Evolutionary conservation across 305 asterid species (phyloP), one percentile per base, ranked within the genome.

Genomic region (Euphrasia arctica): DNA sequence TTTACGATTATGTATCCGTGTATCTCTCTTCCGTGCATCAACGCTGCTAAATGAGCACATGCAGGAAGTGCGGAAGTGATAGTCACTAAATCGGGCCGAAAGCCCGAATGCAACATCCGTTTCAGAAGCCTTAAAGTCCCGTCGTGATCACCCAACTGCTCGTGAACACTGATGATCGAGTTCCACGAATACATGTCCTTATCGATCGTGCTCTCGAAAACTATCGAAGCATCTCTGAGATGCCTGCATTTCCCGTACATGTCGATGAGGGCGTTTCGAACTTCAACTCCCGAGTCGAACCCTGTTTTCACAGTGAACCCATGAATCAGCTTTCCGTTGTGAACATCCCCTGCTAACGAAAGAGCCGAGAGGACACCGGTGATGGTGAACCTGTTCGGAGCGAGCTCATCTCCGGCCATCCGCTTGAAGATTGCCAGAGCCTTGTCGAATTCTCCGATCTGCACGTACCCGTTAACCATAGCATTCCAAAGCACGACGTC

Each of bases 101-200:
- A 70, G 56, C 83, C 79, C 54, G 76, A 74, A 32, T 32, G 36
- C 49, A 83, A 28, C 98, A 91, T 91, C 76, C 57, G 64, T 63
- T 70, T 79, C 69, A 91, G 74, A 50, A 85, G 73, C 67, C 66
- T 71, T 73, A 89, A 62, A 39, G 95, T 75, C 31, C 85, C 82
- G n/a, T 83, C 89, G 45, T 89, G 83, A 70, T 86, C 88, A 39
- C 95, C 88, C 28, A 83, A 89, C 70, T 87, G 96, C 63, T 78
- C 87, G 49, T 79, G 86, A 73, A 89, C 92, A 67, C 83, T 81
- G 55, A 86, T 74, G 29, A 83, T 82, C 13, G 96, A 89, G 76
- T 89, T 91, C 96, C 98, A 91, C 5, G 95, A 85, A 66, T 82
- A 86, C 52, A 83, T 82, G 69, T 91, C 98, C 85, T 79, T 91